Base-by-base conservation (phyloP, 2,329 filamentous ascomycete genomes). In the Paecilomyces variotii region DNA sequence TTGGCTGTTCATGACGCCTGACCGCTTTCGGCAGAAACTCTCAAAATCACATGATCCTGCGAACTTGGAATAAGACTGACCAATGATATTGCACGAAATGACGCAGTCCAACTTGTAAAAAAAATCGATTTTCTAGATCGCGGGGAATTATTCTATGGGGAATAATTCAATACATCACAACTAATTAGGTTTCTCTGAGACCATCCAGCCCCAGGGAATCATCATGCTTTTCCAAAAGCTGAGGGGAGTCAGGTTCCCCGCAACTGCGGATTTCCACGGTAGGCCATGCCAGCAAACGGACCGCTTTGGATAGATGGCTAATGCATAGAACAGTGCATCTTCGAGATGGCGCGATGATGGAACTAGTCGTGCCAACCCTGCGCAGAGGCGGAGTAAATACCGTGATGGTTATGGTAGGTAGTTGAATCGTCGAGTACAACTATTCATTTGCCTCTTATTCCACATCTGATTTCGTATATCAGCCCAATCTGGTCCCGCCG, bases 401-500 rank as follows among this genome's bases (percentile, higher is more conserved):
- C 11, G 85, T 81, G 53, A 81, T 76, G 65, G 78, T 81, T 55
- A 81, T 80, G 79, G 78, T 79, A 70, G 67, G 71, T 55, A 32
- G 56, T 59, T 30, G 55, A 32, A 59, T 57, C 58, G 52, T 39
- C n/a, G 14, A 27, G 27, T 10, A 55, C 56, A 25, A 53, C 10
- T 14, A 27, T 32, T 7, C 30, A 4, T 39, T 14, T 53, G n/a
- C 25, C 6, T 28, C 28, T 19, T 45, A 55, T 39, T 55, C 53
- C 45, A 54, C 9, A 24, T 26, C 30, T 25, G 27, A 35, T 30
- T n/a, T 35, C 9, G 11, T 28, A 58, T 63, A 62, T 56, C 62
- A 84, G 84, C 86, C 86, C 28, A 88, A 88, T 69, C 78, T 88
- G 50, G 78, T 84, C 1, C 86, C 86, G 10, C 84, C 86, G 14